Conservation (phyloP, 805 yeast species). For the Sungouiozyma intestinalis region DNA sequence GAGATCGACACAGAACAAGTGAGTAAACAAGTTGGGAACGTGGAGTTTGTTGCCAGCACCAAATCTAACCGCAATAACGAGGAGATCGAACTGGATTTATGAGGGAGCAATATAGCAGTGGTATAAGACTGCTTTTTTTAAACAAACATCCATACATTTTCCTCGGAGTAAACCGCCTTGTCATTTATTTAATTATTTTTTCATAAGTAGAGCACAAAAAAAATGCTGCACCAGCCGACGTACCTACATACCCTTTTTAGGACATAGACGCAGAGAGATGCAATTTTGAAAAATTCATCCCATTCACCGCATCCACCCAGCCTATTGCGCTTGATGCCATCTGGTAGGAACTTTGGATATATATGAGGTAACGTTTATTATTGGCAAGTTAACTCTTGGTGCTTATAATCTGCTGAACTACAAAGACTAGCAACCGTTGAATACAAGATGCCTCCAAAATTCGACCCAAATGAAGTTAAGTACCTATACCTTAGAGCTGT, state of each 20-base stretch:
- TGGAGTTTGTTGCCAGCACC: slow-evolving; percentile 40
- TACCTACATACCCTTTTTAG: background rate
- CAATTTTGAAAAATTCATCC: background rate
- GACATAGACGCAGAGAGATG: background rate
- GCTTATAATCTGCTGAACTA: slow-evolving; percentile 1
- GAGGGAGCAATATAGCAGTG: no score
- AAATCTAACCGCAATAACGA: slow-evolving; percentile 38
- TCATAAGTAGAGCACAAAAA: no score
- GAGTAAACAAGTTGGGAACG: slow-evolving; percentile 18
- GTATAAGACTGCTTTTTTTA: background rate
- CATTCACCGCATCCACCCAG: background rate
- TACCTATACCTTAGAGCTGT: slow-evolving; percentile 98
- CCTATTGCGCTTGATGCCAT: background rate
- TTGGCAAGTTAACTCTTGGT: background rate
- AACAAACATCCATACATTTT: background rate
- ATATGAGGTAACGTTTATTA: background rate
- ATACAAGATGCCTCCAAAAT: slow-evolving; percentile 85
- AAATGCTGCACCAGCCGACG: background rate
- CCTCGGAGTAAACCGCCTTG: no score
- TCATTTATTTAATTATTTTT: no score
- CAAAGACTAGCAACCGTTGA: slow-evolving; percentile 4
- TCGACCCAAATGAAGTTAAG: slow-evolving; percentile 98
- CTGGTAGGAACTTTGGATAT: background rate
- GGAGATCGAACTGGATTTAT: slow-evolving; percentile 47
- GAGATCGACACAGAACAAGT: slow-evolving; percentile 21